Evolutionary conservation across 2,329 filamentous ascomycete species (phyloP).

Genomic region (Trichoderma sp.): DNA sequence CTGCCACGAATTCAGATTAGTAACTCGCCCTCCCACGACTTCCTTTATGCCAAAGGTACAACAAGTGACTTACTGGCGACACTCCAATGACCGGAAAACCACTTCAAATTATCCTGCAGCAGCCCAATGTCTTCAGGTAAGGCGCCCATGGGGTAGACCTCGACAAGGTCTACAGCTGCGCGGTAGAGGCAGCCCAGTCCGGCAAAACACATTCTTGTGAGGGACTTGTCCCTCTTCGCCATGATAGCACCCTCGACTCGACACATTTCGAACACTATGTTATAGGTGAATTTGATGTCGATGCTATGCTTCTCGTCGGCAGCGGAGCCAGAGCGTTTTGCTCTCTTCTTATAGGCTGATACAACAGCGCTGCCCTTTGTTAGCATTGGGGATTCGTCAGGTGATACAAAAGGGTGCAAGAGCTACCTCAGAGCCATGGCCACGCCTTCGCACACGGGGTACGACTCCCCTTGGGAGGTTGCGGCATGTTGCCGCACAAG

Average conservation of each 20-base stretch:
- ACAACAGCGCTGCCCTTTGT: not conserved
- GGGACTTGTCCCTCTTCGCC: not conserved
- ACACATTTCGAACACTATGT: constrained; percentile 15
- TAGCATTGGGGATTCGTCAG: not conserved
- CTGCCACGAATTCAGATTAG: not conserved
- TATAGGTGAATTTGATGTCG: constrained; percentile 10
- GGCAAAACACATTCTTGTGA: not conserved
- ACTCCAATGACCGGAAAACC: not conserved
- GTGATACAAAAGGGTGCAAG: not conserved
- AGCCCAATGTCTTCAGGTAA: not conserved
- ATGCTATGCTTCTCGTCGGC: not conserved
- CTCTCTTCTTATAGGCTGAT: not conserved
- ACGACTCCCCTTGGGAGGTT: not conserved
- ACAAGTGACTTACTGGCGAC: not conserved
- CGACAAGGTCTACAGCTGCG: constrained; percentile 3
- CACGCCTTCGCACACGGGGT: constrained; percentile 10
- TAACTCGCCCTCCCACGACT: not conserved
- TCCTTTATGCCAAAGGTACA: not conserved
- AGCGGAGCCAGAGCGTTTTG: not conserved
- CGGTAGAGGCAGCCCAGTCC: constrained; percentile 7
- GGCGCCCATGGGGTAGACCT: not conserved
- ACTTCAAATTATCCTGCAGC: not conserved
- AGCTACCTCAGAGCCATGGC: constrained; percentile 6
- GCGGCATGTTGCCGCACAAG: not conserved
- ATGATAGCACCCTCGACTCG: not conserved